These are phyloP conservation scores for Dictyostelium purpureum DNA, from an alignment of 78 protist genomes.

Conservation along the genomic window DNA sequence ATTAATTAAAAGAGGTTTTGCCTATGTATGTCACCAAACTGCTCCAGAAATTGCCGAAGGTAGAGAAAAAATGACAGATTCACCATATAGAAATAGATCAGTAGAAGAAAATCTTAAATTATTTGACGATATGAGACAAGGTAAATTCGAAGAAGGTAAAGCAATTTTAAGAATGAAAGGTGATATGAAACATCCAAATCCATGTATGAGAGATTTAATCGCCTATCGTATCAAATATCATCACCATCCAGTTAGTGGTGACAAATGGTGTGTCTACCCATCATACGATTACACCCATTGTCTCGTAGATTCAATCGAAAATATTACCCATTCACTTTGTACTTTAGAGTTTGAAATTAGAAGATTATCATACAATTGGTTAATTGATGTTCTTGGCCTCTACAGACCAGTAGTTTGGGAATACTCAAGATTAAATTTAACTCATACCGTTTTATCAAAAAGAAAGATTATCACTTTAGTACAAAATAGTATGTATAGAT, in stretches of 20 bases:
- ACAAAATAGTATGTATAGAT: background rate
- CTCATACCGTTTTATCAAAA: slow-evolving; percentile 95
- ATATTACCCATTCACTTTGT: slow-evolving; percentile 99
- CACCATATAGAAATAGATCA: slow-evolving; percentile 95
- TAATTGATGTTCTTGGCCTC: slow-evolving; percentile 88
- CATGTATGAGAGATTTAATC: slow-evolving; percentile 91
- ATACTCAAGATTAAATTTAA: slow-evolving; percentile 94
- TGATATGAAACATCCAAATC: slow-evolving; percentile 90
- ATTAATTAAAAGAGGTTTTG: slow-evolving; percentile 92
- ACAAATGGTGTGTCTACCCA: slow-evolving; percentile 99
- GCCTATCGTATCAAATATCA: slow-evolving; percentile 95
- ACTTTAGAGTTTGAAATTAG: slow-evolving; percentile 97
- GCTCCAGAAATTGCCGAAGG: slow-evolving; percentile 79
- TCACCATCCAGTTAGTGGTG: slow-evolving; percentile 93
- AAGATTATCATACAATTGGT: slow-evolving; percentile 97
- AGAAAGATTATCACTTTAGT: slow-evolving; percentile 93
- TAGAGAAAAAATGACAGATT: slow-evolving; percentile 67
- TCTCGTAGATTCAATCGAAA: slow-evolving; percentile 96
- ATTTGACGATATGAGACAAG: slow-evolving; percentile 96
- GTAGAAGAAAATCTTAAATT: slow-evolving; percentile 93
- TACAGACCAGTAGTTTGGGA: slow-evolving; percentile 99
- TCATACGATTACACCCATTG: slow-evolving; percentile 99
- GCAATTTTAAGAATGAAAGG: slow-evolving; percentile 95
- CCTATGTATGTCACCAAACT: slow-evolving; percentile 96
- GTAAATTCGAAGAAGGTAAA: slow-evolving; percentile 94